phyloP scores from a whole-genome alignment of 352 stramenopile genomes.

The Phytophthora pseudosyringae region DNA sequence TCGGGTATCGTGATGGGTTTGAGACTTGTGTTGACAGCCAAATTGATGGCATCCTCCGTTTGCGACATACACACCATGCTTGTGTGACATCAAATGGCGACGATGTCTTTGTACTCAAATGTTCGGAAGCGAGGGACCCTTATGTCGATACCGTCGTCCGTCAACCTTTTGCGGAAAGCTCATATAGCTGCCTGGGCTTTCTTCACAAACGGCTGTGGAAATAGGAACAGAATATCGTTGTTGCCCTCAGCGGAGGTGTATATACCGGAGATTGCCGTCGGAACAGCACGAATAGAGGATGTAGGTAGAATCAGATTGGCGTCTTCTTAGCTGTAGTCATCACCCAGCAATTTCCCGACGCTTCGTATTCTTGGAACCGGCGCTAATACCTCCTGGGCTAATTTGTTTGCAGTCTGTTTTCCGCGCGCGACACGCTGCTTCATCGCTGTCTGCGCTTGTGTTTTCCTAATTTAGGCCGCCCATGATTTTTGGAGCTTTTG shows the following conservation, averaged over 20 bases:
- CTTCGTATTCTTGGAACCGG: conserved; percentile 6
- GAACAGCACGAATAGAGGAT: not conserved
- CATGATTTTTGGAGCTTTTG: not conserved
- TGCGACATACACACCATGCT: not conserved
- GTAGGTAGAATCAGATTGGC: not conserved
- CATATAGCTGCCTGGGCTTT: conserved; percentile 6
- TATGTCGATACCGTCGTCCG: not conserved
- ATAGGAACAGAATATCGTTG: conserved; percentile 2
- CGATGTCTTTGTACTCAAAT: conserved; percentile 1
- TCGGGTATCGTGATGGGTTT: not conserved
- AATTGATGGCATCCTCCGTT: not conserved
- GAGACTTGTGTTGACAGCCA: conserved; percentile 2
- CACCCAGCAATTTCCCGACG: not conserved
- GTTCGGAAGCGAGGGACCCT: conserved; percentile 10
- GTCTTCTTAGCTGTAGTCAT: not conserved
- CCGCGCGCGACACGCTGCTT: not conserved
- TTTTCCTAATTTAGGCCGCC: conserved; percentile 1
- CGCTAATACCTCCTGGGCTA: conserved; percentile 5
- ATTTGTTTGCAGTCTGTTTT: not conserved
- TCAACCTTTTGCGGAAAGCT: not conserved
- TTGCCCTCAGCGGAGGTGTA: not conserved
- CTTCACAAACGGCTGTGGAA: conserved; percentile 4
- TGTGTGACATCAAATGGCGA: conserved; percentile 11
- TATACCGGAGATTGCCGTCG: conserved; percentile 4
- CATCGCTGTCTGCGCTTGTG: not conserved